Conservation (phyloP, 331 rosid species). For the Malus hybrid region DNA sequence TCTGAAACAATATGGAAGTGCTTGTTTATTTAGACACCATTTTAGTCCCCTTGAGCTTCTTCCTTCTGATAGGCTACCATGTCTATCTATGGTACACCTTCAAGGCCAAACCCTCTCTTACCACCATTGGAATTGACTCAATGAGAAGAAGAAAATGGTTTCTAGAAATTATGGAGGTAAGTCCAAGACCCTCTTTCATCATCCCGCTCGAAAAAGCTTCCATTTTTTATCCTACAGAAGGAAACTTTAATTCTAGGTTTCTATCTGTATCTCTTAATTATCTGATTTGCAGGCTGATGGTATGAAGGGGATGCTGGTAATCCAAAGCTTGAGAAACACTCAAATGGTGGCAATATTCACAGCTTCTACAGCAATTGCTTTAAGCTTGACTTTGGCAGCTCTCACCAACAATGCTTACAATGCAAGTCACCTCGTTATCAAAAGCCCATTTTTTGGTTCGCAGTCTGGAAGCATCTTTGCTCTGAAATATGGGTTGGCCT, state of each 20-base stretch:
- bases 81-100: conserved; percentile 41
- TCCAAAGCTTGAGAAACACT: conserved; percentile 72
- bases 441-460: conserved; percentile 28
- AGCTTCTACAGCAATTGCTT: conserved; percentile 44
- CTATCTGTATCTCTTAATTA: not conserved
- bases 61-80: conserved; percentile 52
- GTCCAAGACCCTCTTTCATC: not conserved
- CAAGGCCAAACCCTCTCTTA: conserved; percentile 48
- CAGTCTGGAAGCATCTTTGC: conserved; percentile 26
- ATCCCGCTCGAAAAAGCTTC: not conserved
- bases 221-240: not conserved
- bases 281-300: conserved; percentile 30
- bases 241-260: not conserved
- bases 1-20: conserved; percentile 24
- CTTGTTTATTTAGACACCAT: conserved; percentile 42
- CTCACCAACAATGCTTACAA: conserved; percentile 48
- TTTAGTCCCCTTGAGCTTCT: conserved; percentile 46
- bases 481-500: conserved; percentile 48
- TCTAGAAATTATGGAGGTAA: conserved; percentile 36
- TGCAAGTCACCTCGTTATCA: conserved; percentile 29
- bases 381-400: conserved; percentile 52
- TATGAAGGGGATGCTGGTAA: conserved; percentile 35
- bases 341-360: conserved; percentile 45
- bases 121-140: conserved; percentile 43
- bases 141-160: conserved; percentile 40